Conservation (phyloP, 1,284 basidiomycete genomes). For the Cryptococcus sp. region DNA sequence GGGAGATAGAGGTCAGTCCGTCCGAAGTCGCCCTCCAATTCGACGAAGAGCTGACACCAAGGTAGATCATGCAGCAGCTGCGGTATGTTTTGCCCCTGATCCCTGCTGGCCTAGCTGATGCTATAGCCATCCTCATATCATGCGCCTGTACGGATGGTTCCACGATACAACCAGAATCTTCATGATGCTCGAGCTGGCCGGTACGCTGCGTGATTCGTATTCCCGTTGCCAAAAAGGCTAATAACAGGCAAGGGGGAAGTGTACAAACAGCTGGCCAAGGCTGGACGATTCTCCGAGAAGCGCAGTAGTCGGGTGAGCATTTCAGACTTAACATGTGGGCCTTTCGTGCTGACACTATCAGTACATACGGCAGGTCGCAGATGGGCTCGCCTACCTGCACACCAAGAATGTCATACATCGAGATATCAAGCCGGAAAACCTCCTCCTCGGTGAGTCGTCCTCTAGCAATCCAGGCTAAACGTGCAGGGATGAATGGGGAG, state of each 20-base stretch:
- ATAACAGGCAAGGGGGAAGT: slow-evolving; percentile 85
- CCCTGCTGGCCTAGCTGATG: no score
- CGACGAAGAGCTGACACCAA: no score
- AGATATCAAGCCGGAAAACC: slow-evolving; percentile 99
- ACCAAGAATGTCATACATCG: slow-evolving; percentile 94
- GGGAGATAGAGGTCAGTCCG: slow-evolving; percentile 62
- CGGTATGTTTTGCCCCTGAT: slow-evolving; percentile 12
- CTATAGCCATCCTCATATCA: slow-evolving; percentile 72
- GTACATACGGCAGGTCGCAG: slow-evolving; percentile 96
- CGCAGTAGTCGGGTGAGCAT: slow-evolving; percentile 58
- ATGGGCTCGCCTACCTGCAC: slow-evolving; percentile 87
- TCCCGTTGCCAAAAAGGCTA: not conserved
- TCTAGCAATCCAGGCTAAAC: not conserved
- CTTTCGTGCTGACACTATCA: slow-evolving; percentile 45
- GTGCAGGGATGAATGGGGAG: slow-evolving; percentile 72
- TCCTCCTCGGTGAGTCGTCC: slow-evolving; percentile 62
- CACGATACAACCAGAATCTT: slow-evolving; percentile 93
- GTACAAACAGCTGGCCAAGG: slow-evolving; percentile 76
- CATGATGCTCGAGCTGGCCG: slow-evolving; percentile 83
- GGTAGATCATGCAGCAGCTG: slow-evolving; percentile 78
- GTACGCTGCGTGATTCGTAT: slow-evolving; percentile 10
- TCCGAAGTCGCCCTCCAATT: no score
- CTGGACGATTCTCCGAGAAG: slow-evolving; percentile 71
- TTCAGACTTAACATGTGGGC: not conserved
- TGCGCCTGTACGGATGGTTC: slow-evolving; percentile 95